Evolutionary conservation across 1,284 basidiomycete genomes (phyloP).

Genomic region (Boletellus deceptivus): DNA sequence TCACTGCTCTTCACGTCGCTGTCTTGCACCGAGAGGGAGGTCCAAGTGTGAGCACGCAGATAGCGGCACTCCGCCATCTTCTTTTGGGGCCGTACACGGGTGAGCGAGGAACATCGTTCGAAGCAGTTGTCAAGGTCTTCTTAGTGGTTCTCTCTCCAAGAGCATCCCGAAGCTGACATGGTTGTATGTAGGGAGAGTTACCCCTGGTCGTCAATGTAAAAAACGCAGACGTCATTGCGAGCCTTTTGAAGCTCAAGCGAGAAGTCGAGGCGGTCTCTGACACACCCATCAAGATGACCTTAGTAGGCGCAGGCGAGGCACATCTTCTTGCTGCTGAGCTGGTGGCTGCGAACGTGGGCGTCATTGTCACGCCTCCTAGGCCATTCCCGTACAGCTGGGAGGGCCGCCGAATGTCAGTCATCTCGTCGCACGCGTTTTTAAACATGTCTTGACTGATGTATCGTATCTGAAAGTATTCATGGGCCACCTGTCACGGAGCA

Average conservation of each 20-base stretch:
- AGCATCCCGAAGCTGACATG: conserved; percentile 4
- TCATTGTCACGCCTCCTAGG: conserved; percentile 63
- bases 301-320: conserved; percentile 72
- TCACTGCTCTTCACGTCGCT: conserved; percentile 59
- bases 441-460: conserved; percentile 12
- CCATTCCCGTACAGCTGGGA: conserved; percentile 65
- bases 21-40: conserved; percentile 38
- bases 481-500: conserved; percentile 74
- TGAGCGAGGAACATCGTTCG: conserved; percentile 53
- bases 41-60: conserved; percentile 61
- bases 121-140: conserved; percentile 41
- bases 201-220: conserved; percentile 57
- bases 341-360: conserved; percentile 66
- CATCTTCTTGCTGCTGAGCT: conserved; percentile 76
- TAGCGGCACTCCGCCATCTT: conserved; percentile 60
- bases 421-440: not conserved
- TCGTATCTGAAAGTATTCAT: conserved; percentile 42
- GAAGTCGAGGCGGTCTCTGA: conserved; percentile 55
- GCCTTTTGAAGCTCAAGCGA: conserved; percentile 71
- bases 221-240: conserved; percentile 77
- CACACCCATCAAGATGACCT: conserved; percentile 49
- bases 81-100: conserved; percentile 50
- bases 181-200: conserved; percentile 40
- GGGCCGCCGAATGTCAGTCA: conserved; percentile 44
- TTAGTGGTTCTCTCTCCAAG: not conserved